Percentiles rank a stretch among this genome's conserved stretches.
Evolutionary conservation across 2,329 filamentous ascomycete species (phyloP).

Genomic region (Pestalotiopsis sp.): DNA sequence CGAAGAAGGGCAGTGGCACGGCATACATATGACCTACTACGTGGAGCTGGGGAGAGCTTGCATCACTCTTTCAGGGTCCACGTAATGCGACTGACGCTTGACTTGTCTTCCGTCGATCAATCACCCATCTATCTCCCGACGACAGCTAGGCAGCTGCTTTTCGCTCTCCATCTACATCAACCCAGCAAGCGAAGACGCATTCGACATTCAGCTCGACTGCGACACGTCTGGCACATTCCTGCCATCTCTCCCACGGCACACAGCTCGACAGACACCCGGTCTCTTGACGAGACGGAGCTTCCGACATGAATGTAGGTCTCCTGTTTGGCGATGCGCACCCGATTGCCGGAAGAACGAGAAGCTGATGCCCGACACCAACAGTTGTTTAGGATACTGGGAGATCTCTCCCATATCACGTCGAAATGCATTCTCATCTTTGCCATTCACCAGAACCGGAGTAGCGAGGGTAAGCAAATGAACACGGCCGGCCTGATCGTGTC

Average conservation of each 20-base stretch:
- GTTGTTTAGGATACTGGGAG: constrained; percentile 76
- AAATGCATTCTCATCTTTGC: constrained; percentile 90
- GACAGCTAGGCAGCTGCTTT: constrained; percentile 4
- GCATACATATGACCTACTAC: not conserved
- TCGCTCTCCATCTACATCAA: not conserved
- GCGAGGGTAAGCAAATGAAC: constrained; percentile 61
- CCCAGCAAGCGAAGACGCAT: not conserved
- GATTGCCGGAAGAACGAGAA: not conserved
- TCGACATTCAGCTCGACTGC: not conserved
- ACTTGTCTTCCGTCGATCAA: not conserved
- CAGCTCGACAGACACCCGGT: not conserved
- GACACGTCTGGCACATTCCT: not conserved
- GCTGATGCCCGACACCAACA: constrained; percentile 23
- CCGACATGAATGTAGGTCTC: constrained; percentile 3
- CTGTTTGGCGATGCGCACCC: not conserved
- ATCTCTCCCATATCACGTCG: constrained; percentile 80
- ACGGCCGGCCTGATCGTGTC: not conserved
- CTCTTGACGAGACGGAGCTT: not conserved
- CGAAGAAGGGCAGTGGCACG: not conserved
- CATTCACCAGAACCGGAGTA: constrained; percentile 84
- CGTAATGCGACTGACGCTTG: constrained; percentile 2
- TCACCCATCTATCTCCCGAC: not conserved
- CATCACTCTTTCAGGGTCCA: constrained; percentile 7
- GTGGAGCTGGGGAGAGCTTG: constrained; percentile 1
- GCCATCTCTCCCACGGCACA: not conserved